Evolutionary conservation across 179 eudicot genomes (phyloP).

Genomic region (Drosera spatulata): DNA sequence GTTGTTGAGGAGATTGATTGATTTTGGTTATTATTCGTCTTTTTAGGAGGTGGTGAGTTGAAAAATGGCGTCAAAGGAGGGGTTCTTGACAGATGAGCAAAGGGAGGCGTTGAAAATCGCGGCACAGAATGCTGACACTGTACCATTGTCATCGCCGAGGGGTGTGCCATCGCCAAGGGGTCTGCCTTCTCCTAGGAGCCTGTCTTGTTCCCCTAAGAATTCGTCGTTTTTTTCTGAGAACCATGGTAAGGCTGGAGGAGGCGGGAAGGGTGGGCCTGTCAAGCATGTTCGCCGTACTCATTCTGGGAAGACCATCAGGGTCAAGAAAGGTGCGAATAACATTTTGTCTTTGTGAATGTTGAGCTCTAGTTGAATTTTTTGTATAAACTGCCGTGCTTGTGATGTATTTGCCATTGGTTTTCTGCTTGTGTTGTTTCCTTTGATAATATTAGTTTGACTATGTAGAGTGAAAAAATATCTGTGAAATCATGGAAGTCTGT

Average conservation of each 20-base stretch:
- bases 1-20: too few species aligned
- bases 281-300: conserved; percentile 70
- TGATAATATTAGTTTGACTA: too few species aligned
- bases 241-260: conserved; percentile 44
- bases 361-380: not conserved
- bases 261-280: conserved; percentile 35
- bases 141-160: conserved; percentile 46
- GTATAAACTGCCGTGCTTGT: too few species aligned
- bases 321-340: conserved; percentile 54
- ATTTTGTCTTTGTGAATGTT: not conserved
- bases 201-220: conserved; percentile 32
- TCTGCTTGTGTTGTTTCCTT: too few species aligned
- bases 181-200: conserved; percentile 19
- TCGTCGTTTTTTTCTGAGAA: conserved; percentile 40
- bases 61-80: conserved; percentile 80
- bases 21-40: not conserved
- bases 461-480: too few species aligned
- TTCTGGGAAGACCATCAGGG: conserved; percentile 62
- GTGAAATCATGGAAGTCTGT: too few species aligned
- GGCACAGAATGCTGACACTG: conserved; percentile 46
- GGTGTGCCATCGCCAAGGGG: conserved; percentile 21
- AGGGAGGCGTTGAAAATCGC: conserved; percentile 83
- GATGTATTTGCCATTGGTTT: not conserved
- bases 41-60: conserved; percentile 13
- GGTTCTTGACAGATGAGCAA: conserved; percentile 91